phyloP scores from a whole-genome alignment of 1,284 basidiomycete species.

The Cystobasidium sp. region DNA sequence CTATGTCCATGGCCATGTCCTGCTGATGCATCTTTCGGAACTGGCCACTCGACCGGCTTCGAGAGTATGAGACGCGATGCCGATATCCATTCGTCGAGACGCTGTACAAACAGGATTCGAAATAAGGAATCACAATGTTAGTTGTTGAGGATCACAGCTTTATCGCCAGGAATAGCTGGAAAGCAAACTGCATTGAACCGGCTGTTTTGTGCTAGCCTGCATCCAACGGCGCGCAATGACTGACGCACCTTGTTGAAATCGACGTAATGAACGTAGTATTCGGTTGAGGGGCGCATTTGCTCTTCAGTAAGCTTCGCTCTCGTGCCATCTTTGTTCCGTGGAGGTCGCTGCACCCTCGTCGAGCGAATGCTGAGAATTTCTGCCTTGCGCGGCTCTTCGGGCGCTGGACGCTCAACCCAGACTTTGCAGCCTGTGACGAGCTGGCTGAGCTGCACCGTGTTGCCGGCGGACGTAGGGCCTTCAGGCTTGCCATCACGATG shows the following conservation, averaged over 20 bases:
- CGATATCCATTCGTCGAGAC: conserved; percentile 97
- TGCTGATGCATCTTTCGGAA: conserved; percentile 63
- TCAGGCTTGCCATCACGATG: conserved; percentile 20
- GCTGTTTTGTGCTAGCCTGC: not conserved
- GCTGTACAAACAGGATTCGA: conserved; percentile 56
- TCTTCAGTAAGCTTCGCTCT: conserved; percentile 32
- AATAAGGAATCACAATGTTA: conserved; percentile 42
- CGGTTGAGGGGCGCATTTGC: conserved; percentile 59
- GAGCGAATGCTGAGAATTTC: conserved; percentile 92
- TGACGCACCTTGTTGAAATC: conserved; percentile 79
- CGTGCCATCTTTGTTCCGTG: conserved; percentile 63
- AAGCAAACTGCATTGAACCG: too few relatives aligned
- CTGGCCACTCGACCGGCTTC: conserved; percentile 91
- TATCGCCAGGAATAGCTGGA: too few relatives aligned
- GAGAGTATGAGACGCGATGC: conserved; percentile 81
- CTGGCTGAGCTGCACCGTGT: conserved; percentile 28
- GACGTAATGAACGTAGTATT: conserved; percentile 97
- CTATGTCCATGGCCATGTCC: conserved; percentile 50
- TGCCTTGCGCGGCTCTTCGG: conserved; percentile 84
- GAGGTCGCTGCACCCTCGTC: conserved; percentile 61
- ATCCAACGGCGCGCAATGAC: not conserved
- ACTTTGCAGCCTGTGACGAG: conserved; percentile 89
- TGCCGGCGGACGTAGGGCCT: conserved; percentile 22
- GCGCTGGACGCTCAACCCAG: conserved; percentile 80
- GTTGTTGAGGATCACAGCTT: not conserved